Percentiles rank a stretch among this genome's conserved stretches.
Evolutionary conservation across 2,329 filamentous ascomycete genomes (phyloP).

Genomic region (Pleomassaria siparia): DNA sequence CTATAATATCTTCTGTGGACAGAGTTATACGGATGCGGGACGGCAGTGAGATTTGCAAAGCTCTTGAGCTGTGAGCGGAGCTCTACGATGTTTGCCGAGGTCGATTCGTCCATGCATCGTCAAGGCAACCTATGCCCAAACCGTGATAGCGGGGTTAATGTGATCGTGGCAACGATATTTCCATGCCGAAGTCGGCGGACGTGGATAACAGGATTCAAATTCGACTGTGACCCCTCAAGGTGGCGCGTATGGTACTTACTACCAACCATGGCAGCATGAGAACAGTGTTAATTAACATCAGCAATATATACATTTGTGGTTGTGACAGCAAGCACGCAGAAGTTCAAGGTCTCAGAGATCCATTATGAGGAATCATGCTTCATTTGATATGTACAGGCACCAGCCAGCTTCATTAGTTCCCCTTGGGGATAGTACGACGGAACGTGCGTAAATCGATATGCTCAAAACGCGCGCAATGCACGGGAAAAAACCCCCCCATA

Average conservation of each 20-base stretch:
- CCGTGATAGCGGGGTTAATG: conserved; percentile 5
- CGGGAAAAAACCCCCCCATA: conserved; percentile 12
- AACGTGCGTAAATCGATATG: conserved; percentile 16
- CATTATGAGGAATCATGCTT: conserved; percentile 3
- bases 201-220: not conserved
- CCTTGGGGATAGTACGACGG: conserved; percentile 10
- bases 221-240: not conserved
- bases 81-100: conserved; percentile 34
- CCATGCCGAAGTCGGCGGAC: not conserved
- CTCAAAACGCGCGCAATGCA: conserved; percentile 14
- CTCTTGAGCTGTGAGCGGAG: conserved; percentile 25
- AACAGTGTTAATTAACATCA: no score
- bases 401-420: conserved; percentile 12
- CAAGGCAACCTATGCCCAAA: conserved; percentile 12
- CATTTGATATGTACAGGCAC: conserved; percentile 18
- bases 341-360: not conserved
- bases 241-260: no score
- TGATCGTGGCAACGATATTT: not conserved
- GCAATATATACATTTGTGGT: no score
- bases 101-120: conserved; percentile 24
- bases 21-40: conserved; percentile 25
- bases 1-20: no score
- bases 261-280: no score
- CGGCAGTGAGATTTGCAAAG: conserved; percentile 23
- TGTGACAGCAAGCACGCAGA: no score